Conservation (phyloP, 2,329 filamentous ascomycete genomes). For the Claviceps spartinae region DNA sequence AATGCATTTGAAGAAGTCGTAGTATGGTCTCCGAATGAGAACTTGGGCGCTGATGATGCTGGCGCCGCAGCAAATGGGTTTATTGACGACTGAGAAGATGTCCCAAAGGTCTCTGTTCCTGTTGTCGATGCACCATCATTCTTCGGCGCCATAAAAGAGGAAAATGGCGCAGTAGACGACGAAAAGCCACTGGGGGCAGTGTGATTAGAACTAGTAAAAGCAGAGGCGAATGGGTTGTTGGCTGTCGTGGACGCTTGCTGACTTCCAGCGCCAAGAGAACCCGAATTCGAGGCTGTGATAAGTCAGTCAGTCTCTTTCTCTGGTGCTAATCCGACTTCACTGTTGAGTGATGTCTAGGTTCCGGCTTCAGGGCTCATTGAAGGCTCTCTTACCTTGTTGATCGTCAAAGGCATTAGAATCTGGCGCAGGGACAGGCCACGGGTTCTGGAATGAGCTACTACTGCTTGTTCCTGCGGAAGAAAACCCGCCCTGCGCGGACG, state of each 20-base stretch:
- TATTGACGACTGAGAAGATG: not conserved
- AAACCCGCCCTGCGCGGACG: not conserved
- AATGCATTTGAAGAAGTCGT: not conserved
- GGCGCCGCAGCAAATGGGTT: slow-evolving; percentile 12
- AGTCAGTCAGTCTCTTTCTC: not conserved
- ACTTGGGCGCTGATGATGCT: slow-evolving; percentile 9
- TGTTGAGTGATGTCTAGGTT: not conserved
- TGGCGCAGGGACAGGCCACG: not conserved
- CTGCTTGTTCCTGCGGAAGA: not conserved
- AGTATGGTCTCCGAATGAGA: slow-evolving; percentile 3
- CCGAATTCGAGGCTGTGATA: slow-evolving; percentile 3
- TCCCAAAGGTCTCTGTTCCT: not conserved
- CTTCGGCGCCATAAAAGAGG: not conserved
- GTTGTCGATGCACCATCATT: not conserved
- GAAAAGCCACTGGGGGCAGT: not conserved
- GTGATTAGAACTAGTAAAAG: not conserved
- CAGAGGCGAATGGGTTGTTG: slow-evolving; percentile 4
- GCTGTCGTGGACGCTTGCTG: not conserved
- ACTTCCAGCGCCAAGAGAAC: not conserved
- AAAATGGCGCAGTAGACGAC: not conserved
- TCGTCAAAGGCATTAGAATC: too few relatives aligned
- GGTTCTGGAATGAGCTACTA: not conserved
- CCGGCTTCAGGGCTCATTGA: not conserved
- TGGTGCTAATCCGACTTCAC: not conserved
- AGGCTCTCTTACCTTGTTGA: slow-evolving; percentile 1